phyloP scores from a whole-genome alignment of 2,329 filamentous ascomycete genomes.

The Pseudogymnoascus sp. region DNA sequence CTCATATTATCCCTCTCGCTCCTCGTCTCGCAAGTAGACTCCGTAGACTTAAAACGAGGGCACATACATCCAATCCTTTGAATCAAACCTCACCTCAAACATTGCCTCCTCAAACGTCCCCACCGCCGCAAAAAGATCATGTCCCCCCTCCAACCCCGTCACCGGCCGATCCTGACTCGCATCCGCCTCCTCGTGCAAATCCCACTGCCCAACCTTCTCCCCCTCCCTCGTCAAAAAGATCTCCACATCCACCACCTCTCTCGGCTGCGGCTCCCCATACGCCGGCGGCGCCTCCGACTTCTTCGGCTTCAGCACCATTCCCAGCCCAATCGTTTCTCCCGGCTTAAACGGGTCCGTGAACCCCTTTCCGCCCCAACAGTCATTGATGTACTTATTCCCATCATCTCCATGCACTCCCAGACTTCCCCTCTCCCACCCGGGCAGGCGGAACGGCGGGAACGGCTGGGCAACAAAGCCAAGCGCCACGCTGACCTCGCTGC shows the following conservation, averaged over 20 bases:
- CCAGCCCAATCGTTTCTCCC: conserved; percentile 64
- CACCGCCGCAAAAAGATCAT: conserved; percentile 65
- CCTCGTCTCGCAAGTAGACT: not conserved
- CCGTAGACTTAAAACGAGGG: conserved; percentile 19
- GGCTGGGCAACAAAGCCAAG: conserved; percentile 68
- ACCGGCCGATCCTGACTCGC: conserved; percentile 54
- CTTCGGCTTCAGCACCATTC: conserved; percentile 51
- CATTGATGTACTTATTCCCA: conserved; percentile 69
- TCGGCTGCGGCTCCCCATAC: conserved; percentile 26
- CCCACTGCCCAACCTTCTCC: conserved; percentile 54
- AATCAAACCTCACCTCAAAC: conserved; percentile 61
- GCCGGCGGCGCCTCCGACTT: conserved; percentile 26
- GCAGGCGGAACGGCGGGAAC: conserved; percentile 70
- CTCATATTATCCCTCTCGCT: not conserved
- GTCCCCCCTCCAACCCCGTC: conserved; percentile 61
- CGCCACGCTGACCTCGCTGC: conserved; percentile 47
- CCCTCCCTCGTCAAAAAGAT: conserved; percentile 70
- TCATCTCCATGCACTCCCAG: conserved; percentile 76
- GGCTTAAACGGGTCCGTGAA: conserved; percentile 59
- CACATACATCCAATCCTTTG: conserved; percentile 51
- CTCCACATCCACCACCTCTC: conserved; percentile 41
- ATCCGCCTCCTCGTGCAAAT: conserved; percentile 70
- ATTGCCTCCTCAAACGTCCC: conserved; percentile 64
- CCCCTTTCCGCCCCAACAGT: conserved; percentile 64
- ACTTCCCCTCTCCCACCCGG: conserved; percentile 73